A percentile compares a stretch with the other conserved stretches of the same genome.
Evolutionary conservation across 441 rosid genomes (phyloP).

Genomic region (Omphalea diandra): DNA sequence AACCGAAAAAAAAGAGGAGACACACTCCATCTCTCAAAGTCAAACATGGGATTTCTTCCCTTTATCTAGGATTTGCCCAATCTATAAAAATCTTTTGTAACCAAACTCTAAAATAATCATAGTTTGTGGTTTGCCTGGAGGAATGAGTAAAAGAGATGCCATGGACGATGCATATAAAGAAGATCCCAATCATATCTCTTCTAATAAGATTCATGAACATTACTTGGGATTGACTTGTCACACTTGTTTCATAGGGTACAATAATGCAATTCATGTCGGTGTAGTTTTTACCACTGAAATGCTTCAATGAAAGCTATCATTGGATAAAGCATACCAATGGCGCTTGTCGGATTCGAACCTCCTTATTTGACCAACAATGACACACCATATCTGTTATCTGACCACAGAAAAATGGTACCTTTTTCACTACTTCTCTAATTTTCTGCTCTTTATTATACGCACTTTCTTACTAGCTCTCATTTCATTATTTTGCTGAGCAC

Average conservation of each 20-base stretch:
- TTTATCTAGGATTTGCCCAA: neutral
- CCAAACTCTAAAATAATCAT: neutral
- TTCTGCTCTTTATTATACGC: neutral
- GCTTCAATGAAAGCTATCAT: slow-evolving; percentile 11
- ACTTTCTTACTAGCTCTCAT: neutral
- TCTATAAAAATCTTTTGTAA: neutral
- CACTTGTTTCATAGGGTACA: neutral
- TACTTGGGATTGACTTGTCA: neutral
- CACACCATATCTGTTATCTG: neutral
- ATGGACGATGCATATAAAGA: neutral
- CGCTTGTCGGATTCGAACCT: slow-evolving; percentile 23
- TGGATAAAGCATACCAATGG: slow-evolving; percentile 18
- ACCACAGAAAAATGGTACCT: neutral
- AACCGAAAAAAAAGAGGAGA: no score
- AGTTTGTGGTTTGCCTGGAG: neutral
- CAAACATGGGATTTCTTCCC: neutral
- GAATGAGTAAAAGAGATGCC: neutral
- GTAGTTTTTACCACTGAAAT: neutral
- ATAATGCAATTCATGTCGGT: slow-evolving; percentile 11
- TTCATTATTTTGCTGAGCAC: neutral
- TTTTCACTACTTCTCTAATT: neutral
- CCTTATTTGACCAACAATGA: slow-evolving; percentile 23
- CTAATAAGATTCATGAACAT: slow-evolving; percentile 24
- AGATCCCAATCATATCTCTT: neutral
- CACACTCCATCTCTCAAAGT: no score